A percentile compares a stretch with the other conserved stretches of the same genome.
These are phyloP conservation scores for Phytopythium sindhum DNA, from an alignment of 352 stramenopile species.

Conservation along the genomic window DNA sequence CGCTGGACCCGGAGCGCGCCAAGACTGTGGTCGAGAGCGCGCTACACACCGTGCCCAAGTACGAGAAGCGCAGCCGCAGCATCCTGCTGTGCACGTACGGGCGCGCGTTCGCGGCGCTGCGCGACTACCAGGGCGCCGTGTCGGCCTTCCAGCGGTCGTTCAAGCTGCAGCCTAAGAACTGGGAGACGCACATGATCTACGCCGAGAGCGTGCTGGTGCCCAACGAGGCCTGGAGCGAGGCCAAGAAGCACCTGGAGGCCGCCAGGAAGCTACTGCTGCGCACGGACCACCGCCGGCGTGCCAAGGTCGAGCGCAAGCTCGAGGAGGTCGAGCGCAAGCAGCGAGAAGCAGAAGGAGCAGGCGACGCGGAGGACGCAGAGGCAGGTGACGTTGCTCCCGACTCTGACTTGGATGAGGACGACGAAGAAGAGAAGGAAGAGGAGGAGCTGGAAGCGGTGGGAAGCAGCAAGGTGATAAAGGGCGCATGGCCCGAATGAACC, in stretches of 20 bases:
- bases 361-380: background rate
- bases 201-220: conserved; percentile 69
- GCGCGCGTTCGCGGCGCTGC: conserved; percentile 59
- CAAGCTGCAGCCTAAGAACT: conserved; percentile 74
- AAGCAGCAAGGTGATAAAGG: background rate
- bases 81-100: conserved; percentile 87
- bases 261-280: conserved; percentile 54
- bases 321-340: conserved; percentile 5
- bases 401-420: background rate
- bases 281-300: conserved; percentile 46
- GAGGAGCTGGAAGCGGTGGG: background rate
- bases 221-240: conserved; percentile 70
- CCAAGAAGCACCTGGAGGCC: conserved; percentile 66
- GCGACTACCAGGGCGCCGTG: conserved; percentile 73
- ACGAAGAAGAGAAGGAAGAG: background rate
- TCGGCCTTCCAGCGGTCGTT: conserved; percentile 80
- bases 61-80: conserved; percentile 83
- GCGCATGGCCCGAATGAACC: background rate
- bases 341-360: background rate
- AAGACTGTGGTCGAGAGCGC: conserved; percentile 78
- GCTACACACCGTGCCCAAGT: conserved; percentile 52
- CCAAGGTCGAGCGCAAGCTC: conserved; percentile 62
- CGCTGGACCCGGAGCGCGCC: conserved; percentile 53
- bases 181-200: conserved; percentile 84
- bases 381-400: background rate